phyloP scores from a whole-genome alignment of 1,139 yeast genomes.

The Hemisphaericaspora subhashii region DNA sequence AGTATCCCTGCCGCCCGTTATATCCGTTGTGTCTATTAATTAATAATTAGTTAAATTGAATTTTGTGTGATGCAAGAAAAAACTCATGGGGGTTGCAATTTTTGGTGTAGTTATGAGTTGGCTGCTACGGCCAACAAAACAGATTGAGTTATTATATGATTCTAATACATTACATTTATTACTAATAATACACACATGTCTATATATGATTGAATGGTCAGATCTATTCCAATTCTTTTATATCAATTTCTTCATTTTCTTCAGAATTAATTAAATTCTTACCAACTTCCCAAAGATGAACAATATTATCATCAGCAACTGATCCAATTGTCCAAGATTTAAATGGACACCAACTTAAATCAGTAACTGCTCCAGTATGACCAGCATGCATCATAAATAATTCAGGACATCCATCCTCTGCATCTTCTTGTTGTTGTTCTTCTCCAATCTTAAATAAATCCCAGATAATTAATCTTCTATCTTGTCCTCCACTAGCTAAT shows the following conservation, averaged over 20 bases:
- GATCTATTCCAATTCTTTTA: conserved; percentile 9
- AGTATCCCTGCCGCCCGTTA: no score
- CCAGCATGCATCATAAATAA: conserved; percentile 87
- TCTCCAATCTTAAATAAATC: conserved; percentile 71
- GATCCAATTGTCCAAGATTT: conserved; percentile 74
- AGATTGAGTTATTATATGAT: no score
- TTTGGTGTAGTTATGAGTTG: no score
- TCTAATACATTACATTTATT: no score
- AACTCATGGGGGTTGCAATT: no score
- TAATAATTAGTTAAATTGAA: no score
- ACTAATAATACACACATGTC: no score
- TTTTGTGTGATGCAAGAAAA: no score
- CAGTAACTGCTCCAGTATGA: conserved; percentile 74
- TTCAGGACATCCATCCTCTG: conserved; percentile 81
- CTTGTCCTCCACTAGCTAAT: conserved; percentile 71
- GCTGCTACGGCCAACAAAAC: no score
- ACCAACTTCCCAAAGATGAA: conserved; percentile 74
- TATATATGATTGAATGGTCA: no score
- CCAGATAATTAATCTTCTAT: conserved; percentile 73
- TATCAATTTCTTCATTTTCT: conserved; percentile 16
- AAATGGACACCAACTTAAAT: conserved; percentile 67
- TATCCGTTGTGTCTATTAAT: no score
- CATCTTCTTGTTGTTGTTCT: conserved; percentile 77
- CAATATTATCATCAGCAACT: conserved; percentile 74
- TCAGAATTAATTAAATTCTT: conserved; percentile 46